Evolutionary conservation across 371 early-diverging fungal species (phyloP).

Genomic region (Syncephalis plumigaleata): DNA sequence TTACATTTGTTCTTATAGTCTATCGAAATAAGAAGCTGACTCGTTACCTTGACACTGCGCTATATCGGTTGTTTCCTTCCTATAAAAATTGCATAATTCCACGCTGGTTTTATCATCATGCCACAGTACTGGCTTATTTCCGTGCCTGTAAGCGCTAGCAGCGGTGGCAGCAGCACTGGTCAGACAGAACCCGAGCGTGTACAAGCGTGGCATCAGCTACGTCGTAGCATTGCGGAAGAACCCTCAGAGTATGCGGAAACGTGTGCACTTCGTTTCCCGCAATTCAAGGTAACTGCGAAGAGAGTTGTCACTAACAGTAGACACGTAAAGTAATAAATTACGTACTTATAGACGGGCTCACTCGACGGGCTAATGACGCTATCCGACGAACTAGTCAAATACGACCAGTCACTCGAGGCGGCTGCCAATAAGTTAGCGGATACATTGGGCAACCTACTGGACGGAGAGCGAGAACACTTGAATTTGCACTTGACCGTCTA

Average conservation of each 20-base stretch:
- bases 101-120: constrained; percentile 11
- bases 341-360: constrained; percentile 62
- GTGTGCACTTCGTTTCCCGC: not conserved
- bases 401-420: constrained; percentile 57
- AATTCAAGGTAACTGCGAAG: constrained; percentile 1
- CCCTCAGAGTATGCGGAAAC: not conserved
- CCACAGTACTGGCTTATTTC: constrained; percentile 34
- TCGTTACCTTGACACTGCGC: too few species aligned
- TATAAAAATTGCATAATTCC: not conserved
- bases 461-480: constrained; percentile 26
- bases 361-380: constrained; percentile 76
- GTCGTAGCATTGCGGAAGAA: too few species aligned
- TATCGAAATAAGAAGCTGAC: too few species aligned
- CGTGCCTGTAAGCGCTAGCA: constrained; percentile 18
- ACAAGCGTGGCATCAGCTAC: too few species aligned
- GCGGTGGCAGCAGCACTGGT: constrained; percentile 8
- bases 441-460: constrained; percentile 42
- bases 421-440: constrained; percentile 66
- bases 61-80: too few species aligned
- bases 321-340: not conserved
- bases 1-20: too few species aligned
- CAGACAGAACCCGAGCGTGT: not conserved
- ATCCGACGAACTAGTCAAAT: constrained; percentile 82
- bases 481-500: constrained; percentile 49
- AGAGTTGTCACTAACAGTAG: not conserved